Conservation (phyloP, 2,329 filamentous ascomycete genomes). For the Huntiella bhutanensis region DNA sequence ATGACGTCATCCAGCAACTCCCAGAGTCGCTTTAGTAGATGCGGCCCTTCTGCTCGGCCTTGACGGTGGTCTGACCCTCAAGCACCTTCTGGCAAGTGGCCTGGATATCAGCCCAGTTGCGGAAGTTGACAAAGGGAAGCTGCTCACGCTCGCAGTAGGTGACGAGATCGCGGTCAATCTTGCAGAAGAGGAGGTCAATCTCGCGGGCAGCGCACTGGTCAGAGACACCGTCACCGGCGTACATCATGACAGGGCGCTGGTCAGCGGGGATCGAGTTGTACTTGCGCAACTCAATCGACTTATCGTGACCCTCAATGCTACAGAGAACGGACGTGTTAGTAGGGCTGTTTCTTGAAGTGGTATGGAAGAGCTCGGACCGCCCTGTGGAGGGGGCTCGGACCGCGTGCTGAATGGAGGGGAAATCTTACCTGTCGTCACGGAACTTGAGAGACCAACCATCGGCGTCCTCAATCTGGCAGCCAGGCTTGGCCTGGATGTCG, state of each 20-base stretch:
- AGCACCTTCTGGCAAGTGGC: slow-evolving; percentile 57
- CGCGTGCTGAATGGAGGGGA: not conserved
- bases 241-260: slow-evolving; percentile 68
- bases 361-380: not conserved
- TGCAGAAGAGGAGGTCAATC: slow-evolving; percentile 85
- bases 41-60: slow-evolving; percentile 44
- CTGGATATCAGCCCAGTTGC: slow-evolving; percentile 66
- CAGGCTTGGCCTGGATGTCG: slow-evolving; percentile 42
- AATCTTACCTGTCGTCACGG: slow-evolving; percentile 45
- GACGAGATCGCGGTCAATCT: slow-evolving; percentile 67
- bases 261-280: slow-evolving; percentile 53
- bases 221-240: slow-evolving; percentile 86
- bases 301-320: slow-evolving; percentile 87
- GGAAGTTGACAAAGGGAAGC: slow-evolving; percentile 74
- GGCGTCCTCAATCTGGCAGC: slow-evolving; percentile 59
- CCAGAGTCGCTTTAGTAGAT: slow-evolving; percentile 6
- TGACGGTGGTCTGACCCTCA: slow-evolving; percentile 50
- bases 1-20: not conserved
- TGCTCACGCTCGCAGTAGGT: slow-evolving; percentile 68
- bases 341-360: not conserved
- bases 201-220: slow-evolving; percentile 83
- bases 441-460: slow-evolving; percentile 77
- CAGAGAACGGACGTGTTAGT: slow-evolving; percentile 9
- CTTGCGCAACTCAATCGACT: slow-evolving; percentile 74
- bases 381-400: not conserved